Evolutionary conservation across 192 early-diverging fungal genomes (phyloP), one percentile per base, ranked within the genome.

Genomic region (Linnemannia elongata): DNA sequence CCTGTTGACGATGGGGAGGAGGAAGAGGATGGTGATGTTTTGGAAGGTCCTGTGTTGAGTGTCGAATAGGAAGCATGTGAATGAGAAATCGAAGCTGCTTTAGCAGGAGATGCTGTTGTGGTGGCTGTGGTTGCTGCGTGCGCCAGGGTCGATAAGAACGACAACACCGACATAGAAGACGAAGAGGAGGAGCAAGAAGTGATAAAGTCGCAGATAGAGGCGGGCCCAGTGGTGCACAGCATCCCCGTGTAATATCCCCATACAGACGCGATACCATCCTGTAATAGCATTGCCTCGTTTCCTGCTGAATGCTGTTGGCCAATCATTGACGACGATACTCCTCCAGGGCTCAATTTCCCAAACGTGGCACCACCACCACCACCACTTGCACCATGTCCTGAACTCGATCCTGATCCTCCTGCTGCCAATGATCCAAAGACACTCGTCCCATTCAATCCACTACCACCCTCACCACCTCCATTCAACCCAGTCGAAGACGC

Each of bases 161-260:
- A 42, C 36, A 35, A 71, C 39, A 42, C 10, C 24, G 69, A 41
- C 12, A 71, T 0, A 4, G 39, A 71, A 71, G 69, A 41, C 36
- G 39, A 71, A 71, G 69, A 71, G 0, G 69, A 45, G n/a, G 42
- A 22, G 4, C 0, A 42, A 33, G 41, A 45, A 22, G 35, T 17
- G 52, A 66, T 66, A 3, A 63, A 4, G 9, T 74, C 38, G 35
- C 83, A 85, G 4, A 68, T 49, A 10, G 52, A 54, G 3, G 66
- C 3, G n/a, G 83, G 83, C 17, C 66, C 24, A 24, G 74, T 42
- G 36, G 41, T 72, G 52, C 83, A 85, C 18, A 85, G 22, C 78
- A 85, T 79, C 13, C 66, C 38, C 36, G 5, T 41, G 39, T 85
- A 85, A 33, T 72, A 85, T 8, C 74, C 52, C 63, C 74, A 74